Conservation (phyloP, 2,329 filamentous ascomycete genomes). For the Graphilbum fragrans region DNA sequence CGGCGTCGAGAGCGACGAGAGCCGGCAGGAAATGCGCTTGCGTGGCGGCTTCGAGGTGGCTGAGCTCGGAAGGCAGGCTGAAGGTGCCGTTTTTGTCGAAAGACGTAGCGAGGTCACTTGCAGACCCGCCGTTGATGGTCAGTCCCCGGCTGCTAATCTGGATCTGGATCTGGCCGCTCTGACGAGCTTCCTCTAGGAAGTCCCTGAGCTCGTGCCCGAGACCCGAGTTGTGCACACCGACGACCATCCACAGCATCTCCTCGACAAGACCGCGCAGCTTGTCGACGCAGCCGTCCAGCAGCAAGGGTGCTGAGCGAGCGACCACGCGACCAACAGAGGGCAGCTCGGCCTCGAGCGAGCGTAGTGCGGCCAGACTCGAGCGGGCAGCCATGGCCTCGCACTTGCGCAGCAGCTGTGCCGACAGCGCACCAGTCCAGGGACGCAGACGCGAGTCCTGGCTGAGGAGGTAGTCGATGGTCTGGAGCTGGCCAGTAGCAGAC, state of each 20-base stretch:
- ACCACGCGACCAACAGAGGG: conserved; percentile 47
- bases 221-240: no score
- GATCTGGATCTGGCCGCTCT: no score
- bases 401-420: conserved; percentile 41
- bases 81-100: no score
- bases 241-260: conserved; percentile 32
- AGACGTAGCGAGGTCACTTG: conserved; percentile 4
- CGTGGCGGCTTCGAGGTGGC: conserved; percentile 20
- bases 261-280: conserved; percentile 39
- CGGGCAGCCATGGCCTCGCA: conserved; percentile 35
- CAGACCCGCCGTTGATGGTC: conserved; percentile 1
- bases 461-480: conserved; percentile 34
- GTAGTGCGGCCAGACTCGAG: conserved; percentile 47
- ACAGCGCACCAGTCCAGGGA: conserved; percentile 34
- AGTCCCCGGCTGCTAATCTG: conserved; percentile 2
- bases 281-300: no score
- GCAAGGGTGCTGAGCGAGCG: conserved; percentile 31
- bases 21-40: conserved; percentile 32
- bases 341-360: conserved; percentile 53
- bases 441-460: conserved; percentile 19
- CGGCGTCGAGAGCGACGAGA: conserved; percentile 29
- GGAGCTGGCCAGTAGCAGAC: conserved; percentile 19
- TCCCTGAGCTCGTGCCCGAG: no score
- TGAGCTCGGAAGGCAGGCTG: conserved; percentile 1
- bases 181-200: no score